A percentile compares a stretch with the other conserved stretches of the same genome.
These are phyloP conservation scores for Thraustotheca clavata DNA, from an alignment of 352 stramenopile genomes.

Conservation along the genomic window DNA sequence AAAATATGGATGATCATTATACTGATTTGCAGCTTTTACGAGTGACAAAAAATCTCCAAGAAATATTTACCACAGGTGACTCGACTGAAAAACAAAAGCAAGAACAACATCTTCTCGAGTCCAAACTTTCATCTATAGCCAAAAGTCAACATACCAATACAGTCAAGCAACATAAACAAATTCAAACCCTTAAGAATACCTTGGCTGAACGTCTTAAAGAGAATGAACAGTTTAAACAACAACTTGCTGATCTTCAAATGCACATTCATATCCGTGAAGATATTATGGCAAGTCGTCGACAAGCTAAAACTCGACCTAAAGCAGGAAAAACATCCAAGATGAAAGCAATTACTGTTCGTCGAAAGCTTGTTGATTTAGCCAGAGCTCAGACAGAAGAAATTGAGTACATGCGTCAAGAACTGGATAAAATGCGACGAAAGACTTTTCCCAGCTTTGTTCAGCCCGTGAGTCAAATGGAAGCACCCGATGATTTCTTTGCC, in stretches of 20 bases:
- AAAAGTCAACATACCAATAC: constrained; percentile 52
- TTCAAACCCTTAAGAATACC: constrained; percentile 44
- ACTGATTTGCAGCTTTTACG: constrained; percentile 89
- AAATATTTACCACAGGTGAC: constrained; percentile 82
- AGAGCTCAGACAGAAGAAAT: constrained; percentile 88
- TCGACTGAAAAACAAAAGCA: constrained; percentile 70
- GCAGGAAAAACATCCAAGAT: constrained; percentile 33
- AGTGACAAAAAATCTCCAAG: constrained; percentile 90
- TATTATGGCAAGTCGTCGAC: constrained; percentile 70
- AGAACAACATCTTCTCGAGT: constrained; percentile 55
- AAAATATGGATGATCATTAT: constrained; percentile 88
- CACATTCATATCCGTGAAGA: constrained; percentile 85
- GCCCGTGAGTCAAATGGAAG: neutral
- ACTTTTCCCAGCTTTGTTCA: constrained; percentile 89
- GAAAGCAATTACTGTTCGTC: constrained; percentile 80
- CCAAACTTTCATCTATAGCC: constrained; percentile 56
- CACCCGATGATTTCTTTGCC: constrained; percentile 11
- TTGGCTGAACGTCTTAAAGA: constrained; percentile 62
- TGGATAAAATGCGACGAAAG: constrained; percentile 84
- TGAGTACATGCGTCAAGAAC: constrained; percentile 77
- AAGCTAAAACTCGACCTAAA: neutral
- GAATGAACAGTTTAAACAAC: constrained; percentile 68
- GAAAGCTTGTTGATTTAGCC: constrained; percentile 85
- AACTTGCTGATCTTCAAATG: constrained; percentile 66
- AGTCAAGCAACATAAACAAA: constrained; percentile 49